Evolutionary conservation across 805 yeast species (phyloP), one percentile per base, ranked within the genome.

Genomic region (Saturnispora quitensis): DNA sequence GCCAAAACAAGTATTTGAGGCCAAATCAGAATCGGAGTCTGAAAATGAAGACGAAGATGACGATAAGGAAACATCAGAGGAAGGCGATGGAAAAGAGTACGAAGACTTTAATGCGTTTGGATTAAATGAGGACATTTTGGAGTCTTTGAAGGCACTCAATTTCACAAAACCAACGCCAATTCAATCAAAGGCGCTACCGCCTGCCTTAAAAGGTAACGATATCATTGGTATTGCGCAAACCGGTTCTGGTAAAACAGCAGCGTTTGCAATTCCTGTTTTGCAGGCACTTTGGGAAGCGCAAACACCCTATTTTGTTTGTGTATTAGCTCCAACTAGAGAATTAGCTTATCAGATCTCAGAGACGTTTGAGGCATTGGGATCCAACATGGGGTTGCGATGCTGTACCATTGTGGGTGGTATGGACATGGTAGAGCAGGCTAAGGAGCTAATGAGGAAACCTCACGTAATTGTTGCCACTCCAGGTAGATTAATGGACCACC

Each of bases 211-310:
- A 58, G 97, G 97, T 3, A 81, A 89, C 57, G 99, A 91, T 69
- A 84, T 91, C 45, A 89, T 91, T 62, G 99, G 99, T 13, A 76
- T 91, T 55, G 99, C 99, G 0, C 97, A 91, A 63, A 91, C 99
- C 0, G 99, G 99, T 44, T 88, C 97, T 4, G 99, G 99, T 57
- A 91, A 91, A 68, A 93, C 99, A 0, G 99, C 98, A 0, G 99
- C 99, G 0, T 93, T 93, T 74, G 97, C 98, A 8, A 81, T 93
- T 48, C 99, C 99, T 1, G 88, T 93, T 44, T 74, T 93, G 33
- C 97, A 93, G 66, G 82, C 88, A 1, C 73, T 93, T 47, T 90
- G 96, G 89, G 81, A 88, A 51, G 89, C 84, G 27, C 96, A 91
- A 62, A 75, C 84, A 2, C 90, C 97, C 3, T 86, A 86, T 61